These are phyloP conservation scores for Starmerella riodocensis DNA, from an alignment of 805 yeast genomes.

Conservation along the genomic window DNA sequence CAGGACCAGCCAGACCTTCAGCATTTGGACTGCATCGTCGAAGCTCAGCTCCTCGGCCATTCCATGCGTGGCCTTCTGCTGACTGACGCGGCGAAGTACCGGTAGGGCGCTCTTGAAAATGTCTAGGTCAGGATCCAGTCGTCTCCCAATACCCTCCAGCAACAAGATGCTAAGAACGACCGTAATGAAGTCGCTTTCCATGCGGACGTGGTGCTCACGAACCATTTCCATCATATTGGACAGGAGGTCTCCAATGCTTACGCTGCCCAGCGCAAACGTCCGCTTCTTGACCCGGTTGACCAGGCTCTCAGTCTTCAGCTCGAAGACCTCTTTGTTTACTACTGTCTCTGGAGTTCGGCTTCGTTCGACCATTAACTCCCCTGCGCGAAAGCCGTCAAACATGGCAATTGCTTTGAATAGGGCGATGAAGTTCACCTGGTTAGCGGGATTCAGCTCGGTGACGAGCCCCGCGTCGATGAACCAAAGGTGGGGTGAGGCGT, in stretches of 20 bases:
- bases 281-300: constrained; percentile 70
- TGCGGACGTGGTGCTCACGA: constrained; percentile 81
- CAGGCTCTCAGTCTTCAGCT: constrained; percentile 69
- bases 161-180: constrained; percentile 87
- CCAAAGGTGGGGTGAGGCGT: constrained; percentile 74
- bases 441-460: constrained; percentile 67
- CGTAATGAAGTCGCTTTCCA: constrained; percentile 94
- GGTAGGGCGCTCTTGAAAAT: constrained; percentile 89
- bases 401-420: constrained; percentile 76
- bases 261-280: constrained; percentile 84
- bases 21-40: constrained; percentile 56
- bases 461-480: constrained; percentile 88
- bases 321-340: constrained; percentile 69
- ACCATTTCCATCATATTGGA: constrained; percentile 86
- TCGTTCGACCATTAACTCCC: constrained; percentile 88
- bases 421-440: constrained; percentile 76
- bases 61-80: constrained; percentile 40
- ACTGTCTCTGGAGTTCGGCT: constrained; percentile 92
- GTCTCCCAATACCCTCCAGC: constrained; percentile 91
- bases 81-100: constrained; percentile 55
- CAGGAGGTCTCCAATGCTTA: constrained; percentile 80
- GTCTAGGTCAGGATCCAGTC: constrained; percentile 82
- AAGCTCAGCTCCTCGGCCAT: constrained; percentile 32
- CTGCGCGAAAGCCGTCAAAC: constrained; percentile 90
- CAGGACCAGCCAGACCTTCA: constrained; percentile 79